Evolutionary conservation across 164 flowering plant species (phyloP), one percentile per base, ranked within the genome.

Genomic region (Kalanchoe fedtschenkoi): DNA sequence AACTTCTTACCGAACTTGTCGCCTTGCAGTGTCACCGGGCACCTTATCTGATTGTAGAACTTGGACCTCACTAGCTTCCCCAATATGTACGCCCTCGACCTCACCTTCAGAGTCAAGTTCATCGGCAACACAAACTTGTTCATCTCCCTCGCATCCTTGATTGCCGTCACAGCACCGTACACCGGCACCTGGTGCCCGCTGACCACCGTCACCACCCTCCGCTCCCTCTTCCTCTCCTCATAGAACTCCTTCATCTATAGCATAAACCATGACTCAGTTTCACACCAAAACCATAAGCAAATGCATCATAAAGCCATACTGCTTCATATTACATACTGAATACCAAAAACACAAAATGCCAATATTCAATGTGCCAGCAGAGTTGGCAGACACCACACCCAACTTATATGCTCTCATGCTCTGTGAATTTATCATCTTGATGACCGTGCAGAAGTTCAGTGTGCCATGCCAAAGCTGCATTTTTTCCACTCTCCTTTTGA

Each of bases 31-130:
- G 74, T 77, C 44, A 90, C 72, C 11, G 72, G 37, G 73, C 99
- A 93, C 29, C 70, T 70, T 46, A 93, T 62, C 28, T 28, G 66
- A 17, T 61, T 66, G 34, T 83, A 76, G 69, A 90, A 93, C 64
- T 75, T 87, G 63, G 89, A 74, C 76, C 78, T 87, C 62, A 93
- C 99, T 51, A 93, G 72, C 63, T 65, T 80, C 22, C 99, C 99
- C 60, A 93, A 66, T 42, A 93, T 79, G 66, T 80, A 76, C 5
- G 96, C 97, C 66, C 87, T 84, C 0, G 96, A 83, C 28, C 91
- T 73, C 69, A 90, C 43, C 41, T 65, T 70, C 42, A 90, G 77
- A 2, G 88, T 85, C 62, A 93, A 80, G 68, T 83, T 88, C 59
- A 93, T 58, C 0, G 86, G 85, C 58, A 90, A 76, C 4, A 56